phyloP scores from a whole-genome alignment of 1,284 basidiomycete genomes.

The Cutaneotrichosporon sp. region DNA sequence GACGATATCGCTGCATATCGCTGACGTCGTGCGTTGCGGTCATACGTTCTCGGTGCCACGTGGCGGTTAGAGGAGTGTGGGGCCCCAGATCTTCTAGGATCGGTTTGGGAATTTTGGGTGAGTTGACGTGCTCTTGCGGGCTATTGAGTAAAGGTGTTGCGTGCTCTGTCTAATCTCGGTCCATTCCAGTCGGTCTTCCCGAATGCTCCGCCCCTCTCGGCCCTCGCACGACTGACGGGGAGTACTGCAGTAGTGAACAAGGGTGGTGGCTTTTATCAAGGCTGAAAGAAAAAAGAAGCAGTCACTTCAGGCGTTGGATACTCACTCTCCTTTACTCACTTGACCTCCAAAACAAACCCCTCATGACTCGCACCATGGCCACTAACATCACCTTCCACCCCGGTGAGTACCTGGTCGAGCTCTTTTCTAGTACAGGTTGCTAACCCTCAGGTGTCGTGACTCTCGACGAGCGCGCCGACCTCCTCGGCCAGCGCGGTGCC shows the following conservation, averaged over 20 bases:
- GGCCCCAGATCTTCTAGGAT: neutral
- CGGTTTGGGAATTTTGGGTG: neutral
- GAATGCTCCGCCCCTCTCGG: no score
- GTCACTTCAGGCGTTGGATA: neutral
- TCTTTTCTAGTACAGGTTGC: neutral
- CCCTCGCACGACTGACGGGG: no score
- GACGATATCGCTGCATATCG: no score
- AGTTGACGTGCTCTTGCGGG: neutral
- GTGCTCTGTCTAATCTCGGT: neutral
- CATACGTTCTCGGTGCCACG: no score
- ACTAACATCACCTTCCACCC: slow-evolving; percentile 84
- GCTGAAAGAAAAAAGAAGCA: neutral
- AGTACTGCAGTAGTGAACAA: neutral
- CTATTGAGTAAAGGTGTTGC: neutral
- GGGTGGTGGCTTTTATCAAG: neutral
- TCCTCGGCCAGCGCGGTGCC: slow-evolving; percentile 73
- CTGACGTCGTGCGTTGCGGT: no score
- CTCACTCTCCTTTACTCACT: neutral
- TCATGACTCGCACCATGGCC: slow-evolving; percentile 41
- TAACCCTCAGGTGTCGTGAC: slow-evolving; percentile 64
- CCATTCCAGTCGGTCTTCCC: neutral
- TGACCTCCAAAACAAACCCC: neutral
- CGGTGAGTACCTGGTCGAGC: slow-evolving; percentile 49
- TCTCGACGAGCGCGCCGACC: slow-evolving; percentile 59
- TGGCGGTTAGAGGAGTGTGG: no score